Base-by-base conservation (phyloP, 768 basidiomycete species). In the Kwoniella heveanensis region DNA sequence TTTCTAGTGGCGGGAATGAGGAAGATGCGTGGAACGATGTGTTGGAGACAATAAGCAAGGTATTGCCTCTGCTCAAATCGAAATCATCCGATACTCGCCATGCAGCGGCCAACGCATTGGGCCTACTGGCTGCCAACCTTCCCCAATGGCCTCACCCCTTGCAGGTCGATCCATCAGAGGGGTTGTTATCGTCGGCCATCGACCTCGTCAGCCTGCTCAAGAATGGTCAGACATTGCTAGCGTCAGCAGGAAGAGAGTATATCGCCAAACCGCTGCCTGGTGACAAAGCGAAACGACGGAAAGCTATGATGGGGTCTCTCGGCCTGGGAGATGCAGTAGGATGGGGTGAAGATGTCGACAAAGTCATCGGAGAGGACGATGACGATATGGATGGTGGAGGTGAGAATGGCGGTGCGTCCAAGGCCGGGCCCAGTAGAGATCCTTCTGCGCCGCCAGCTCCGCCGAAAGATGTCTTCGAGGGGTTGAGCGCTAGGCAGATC, bases 221-320 rank as follows among this genome's bases (percentile, higher is more conserved):
- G 61, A 88, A 88, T 6, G 57, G 66, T 13, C 86, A 85, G 25
- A 85, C 91, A 2, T 85, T 99, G 2, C 84, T 99, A 1, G 90
- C 91, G 0, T 95, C 92, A 1, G 93, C 94, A 0, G 95, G 95
- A 6, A 92, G 92, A 72, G 95, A 99, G 79, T 98, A 92, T 66
- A 57, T 67, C 32, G 71, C 71, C n/a, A 73, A 68, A 58, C 66
- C 63, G 1, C 30, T 39, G n/a, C 58, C 60, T 2, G 72, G 58
- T 3, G 74, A 74, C 47, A 65, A 67, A 37, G 76, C 73, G n/a
- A 75, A 71, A 51, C 44, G 68, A 26, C 57, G 69, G 10, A 73
- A 71, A 58, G 72, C 72, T 3, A 77, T 76, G 76, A 71, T 74
- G 70, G 75, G 75, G 10, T 64, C 63, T 22, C n/a, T 77, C 15